Percentiles rank a stretch among this genome's conserved stretches.
phyloP scores from a whole-genome alignment of 331 rosid species.

The Prunus yedoensis region DNA sequence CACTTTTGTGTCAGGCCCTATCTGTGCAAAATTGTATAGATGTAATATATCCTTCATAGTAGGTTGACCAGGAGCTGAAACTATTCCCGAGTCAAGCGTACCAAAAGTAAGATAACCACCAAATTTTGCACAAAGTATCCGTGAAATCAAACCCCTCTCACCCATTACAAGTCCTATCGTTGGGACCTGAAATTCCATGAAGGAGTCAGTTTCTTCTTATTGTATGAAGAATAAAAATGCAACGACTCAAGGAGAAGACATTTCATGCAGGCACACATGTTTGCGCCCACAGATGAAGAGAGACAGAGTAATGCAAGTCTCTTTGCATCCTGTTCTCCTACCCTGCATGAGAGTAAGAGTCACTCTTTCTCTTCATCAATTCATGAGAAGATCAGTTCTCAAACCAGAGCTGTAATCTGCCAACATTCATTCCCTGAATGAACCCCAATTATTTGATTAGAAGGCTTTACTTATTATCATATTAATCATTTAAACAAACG shows the following conservation, averaged over 20 bases:
- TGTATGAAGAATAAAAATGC: conserved; percentile 1
- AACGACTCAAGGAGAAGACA: background rate
- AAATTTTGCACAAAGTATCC: conserved; percentile 85
- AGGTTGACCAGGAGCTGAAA: conserved; percentile 98
- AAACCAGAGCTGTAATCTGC: background rate
- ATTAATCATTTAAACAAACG: background rate
- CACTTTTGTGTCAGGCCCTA: conserved; percentile 79
- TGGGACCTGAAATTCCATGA: conserved; percentile 68
- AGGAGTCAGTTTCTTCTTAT: conserved; percentile 11
- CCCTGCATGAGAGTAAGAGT: background rate
- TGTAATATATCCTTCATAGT: conserved; percentile 66
- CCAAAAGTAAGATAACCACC: conserved; percentile 91
- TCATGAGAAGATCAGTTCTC: background rate
- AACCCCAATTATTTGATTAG: no score
- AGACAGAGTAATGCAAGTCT: background rate
- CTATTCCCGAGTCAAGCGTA: conserved; percentile 67
- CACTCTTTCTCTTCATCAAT: background rate
- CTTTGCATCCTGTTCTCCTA: background rate
- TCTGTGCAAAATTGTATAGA: conserved; percentile 67
- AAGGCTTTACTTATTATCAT: no score
- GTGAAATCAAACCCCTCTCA: conserved; percentile 79
- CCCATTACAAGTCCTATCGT: conserved; percentile 91
- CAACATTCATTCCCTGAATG: background rate
- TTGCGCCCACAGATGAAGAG: background rate
- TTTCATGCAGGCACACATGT: background rate